Conservation (phyloP, 2,329 filamentous ascomycete genomes). For the Geoglossum cookeanum region DNA sequence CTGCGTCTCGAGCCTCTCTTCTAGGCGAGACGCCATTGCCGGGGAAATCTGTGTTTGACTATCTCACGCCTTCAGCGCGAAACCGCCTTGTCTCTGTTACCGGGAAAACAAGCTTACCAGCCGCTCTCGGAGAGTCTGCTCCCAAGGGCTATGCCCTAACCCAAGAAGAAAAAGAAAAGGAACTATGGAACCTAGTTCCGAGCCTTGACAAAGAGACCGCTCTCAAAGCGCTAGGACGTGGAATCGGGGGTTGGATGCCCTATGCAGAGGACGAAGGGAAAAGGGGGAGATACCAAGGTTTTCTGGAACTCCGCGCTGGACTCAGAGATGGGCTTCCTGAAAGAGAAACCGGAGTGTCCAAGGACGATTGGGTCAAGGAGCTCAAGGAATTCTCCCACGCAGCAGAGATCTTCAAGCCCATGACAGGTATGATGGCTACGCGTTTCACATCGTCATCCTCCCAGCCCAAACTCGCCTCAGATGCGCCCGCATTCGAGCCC, state of each 20-base stretch:
- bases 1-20: conserved; percentile 55
- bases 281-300: conserved; percentile 58
- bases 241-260: conserved; percentile 50
- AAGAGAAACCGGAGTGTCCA: conserved; percentile 29
- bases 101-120: conserved; percentile 58
- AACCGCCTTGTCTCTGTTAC: conserved; percentile 58
- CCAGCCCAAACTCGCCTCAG: conserved; percentile 18
- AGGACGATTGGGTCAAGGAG: conserved; percentile 64
- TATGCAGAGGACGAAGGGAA: conserved; percentile 73
- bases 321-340: conserved; percentile 38
- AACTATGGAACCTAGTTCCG: conserved; percentile 40
- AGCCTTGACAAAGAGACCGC: conserved; percentile 47
- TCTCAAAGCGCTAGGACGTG: conserved; percentile 46
- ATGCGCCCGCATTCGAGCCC: conserved; percentile 18
- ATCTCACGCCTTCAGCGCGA: conserved; percentile 57
- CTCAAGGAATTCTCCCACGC: conserved; percentile 58
- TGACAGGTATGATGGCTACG: conserved; percentile 81
- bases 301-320: conserved; percentile 60
- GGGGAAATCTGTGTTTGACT: conserved; percentile 92
- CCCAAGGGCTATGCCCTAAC: conserved; percentile 44
- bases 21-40: conserved; percentile 67
- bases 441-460: conserved; percentile 63
- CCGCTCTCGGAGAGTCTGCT: conserved; percentile 51
- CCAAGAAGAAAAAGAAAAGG: conserved; percentile 41
- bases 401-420: conserved; percentile 71